These are phyloP conservation scores for Trichoderma koningiopsis DNA, from an alignment of 2,329 filamentous ascomycete species.

Conservation along the genomic window DNA sequence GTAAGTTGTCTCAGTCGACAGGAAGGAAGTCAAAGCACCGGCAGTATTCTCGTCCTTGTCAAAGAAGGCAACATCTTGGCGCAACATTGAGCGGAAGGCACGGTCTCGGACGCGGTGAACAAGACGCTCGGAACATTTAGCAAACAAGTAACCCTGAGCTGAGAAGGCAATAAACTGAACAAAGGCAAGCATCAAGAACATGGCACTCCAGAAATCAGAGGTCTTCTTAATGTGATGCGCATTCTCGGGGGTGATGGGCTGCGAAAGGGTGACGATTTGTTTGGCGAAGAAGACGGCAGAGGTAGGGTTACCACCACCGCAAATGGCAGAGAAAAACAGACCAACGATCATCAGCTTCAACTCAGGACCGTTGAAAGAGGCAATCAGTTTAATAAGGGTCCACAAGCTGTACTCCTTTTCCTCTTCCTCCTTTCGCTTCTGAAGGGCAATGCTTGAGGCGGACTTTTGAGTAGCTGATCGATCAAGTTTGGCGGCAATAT, in stretches of 20 bases:
- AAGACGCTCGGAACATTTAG: constrained; percentile 80
- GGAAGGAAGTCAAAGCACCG: constrained; percentile 83
- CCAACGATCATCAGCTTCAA: constrained; percentile 72
- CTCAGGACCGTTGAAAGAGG: constrained; percentile 76
- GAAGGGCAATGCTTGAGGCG: constrained; percentile 69
- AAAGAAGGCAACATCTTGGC: constrained; percentile 92
- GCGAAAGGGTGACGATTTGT: constrained; percentile 72
- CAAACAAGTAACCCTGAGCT: constrained; percentile 73
- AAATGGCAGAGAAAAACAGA: constrained; percentile 73
- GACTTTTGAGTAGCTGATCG: constrained; percentile 60
- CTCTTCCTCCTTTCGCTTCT: constrained; percentile 53
- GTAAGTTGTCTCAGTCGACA: constrained; percentile 88
- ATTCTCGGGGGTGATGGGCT: constrained; percentile 52
- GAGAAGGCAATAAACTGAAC: constrained; percentile 71
- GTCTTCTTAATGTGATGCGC: constrained; percentile 65
- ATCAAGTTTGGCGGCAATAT: constrained; percentile 60
- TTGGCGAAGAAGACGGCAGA: constrained; percentile 80
- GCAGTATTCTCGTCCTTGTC: constrained; percentile 87
- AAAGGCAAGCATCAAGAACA: constrained; percentile 84
- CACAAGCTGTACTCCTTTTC: constrained; percentile 67
- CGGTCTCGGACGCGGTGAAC: constrained; percentile 81
- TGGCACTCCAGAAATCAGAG: constrained; percentile 82
- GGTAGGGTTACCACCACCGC: constrained; percentile 78
- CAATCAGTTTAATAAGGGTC: constrained; percentile 78
- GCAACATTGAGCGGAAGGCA: constrained; percentile 84